Base-by-base conservation (phyloP, 305 asterid species). In the Fraxinus ornus region DNA sequence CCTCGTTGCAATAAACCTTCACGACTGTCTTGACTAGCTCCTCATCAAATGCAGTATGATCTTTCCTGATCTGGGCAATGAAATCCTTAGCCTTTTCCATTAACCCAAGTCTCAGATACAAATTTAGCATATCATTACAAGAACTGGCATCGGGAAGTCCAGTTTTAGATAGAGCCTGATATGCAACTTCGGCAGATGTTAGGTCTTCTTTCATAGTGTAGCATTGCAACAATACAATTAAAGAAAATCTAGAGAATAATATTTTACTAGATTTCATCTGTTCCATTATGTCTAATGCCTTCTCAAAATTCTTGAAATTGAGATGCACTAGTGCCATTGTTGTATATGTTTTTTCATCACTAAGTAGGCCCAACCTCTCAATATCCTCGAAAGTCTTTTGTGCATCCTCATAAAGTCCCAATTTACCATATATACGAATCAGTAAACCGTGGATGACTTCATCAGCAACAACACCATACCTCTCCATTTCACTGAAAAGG, bases 291-390 rank as follows among this genome's bases (percentile, higher is more conserved):
- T 86, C 84, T 87, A 94, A 84, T 79, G 98, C 97, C 86, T 92
- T 91, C 79, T 90, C 97, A 52, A 84, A 66, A 78, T 91, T 88
- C 85, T 97, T 90, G 71, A 81, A 88, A 79, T 76, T 89, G 84
- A 95, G 90, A 88, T 95, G 98, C 75, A 95, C 98, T 89, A 92
- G 97, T 24, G 98, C 98, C 99, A 94, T 95, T 84, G 99, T 89
- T 76, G 91, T 84, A 77, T 90, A 94, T 22, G 98, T 94, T 86
- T 91, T 94, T 79, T 91, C 98, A 66, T 89, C 84, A 73, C 85
- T 84, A 76, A 92, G 95, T 82, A 88, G 87, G 74, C 94, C 93
- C 73, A 91, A 89, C 83, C 87, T 90, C 90, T 86, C 85, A 82
- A 92, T 86, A 62, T 92, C 98, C 68, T 81, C 76, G 82, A 92